Conservation (phyloP, 1,139 yeast genomes). For the Scheffersomyces lignicola region DNA sequence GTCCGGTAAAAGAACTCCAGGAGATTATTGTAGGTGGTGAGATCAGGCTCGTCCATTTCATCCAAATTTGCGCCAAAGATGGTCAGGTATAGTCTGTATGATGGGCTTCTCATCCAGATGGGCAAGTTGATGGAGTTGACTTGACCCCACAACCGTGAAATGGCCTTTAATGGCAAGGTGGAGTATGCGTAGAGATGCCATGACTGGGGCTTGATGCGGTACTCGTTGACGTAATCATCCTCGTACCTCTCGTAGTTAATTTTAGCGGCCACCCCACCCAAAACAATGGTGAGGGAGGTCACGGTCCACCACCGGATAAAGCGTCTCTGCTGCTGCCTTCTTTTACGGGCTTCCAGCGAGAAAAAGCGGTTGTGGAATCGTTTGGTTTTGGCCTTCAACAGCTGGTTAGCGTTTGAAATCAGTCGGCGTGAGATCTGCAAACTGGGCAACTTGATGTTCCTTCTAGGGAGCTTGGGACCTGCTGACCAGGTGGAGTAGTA, state of each 20-base stretch:
- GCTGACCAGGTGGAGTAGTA: slow-evolving; percentile 51
- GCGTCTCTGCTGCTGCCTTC: slow-evolving; percentile 46
- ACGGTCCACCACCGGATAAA: slow-evolving; percentile 71
- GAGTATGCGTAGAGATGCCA: slow-evolving; percentile 91
- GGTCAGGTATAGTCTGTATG: slow-evolving; percentile 74
- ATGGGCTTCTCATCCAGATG: slow-evolving; percentile 82
- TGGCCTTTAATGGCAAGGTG: slow-evolving; percentile 86
- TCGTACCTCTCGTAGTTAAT: slow-evolving; percentile 41
- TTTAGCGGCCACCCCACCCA: slow-evolving; percentile 65
- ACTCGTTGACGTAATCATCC: slow-evolving; percentile 35
- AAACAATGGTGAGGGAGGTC: slow-evolving; percentile 61
- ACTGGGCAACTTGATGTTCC: slow-evolving; percentile 23
- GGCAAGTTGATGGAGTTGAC: slow-evolving; percentile 84
- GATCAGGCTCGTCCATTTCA: slow-evolving; percentile 84
- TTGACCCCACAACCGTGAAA: slow-evolving; percentile 93
- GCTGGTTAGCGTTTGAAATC: slow-evolving; percentile 42
- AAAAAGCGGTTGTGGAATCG: slow-evolving; percentile 43
- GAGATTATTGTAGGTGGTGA: slow-evolving; percentile 71
- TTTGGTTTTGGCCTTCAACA: slow-evolving; percentile 34
- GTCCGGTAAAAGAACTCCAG: slow-evolving; percentile 91
- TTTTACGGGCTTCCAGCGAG: slow-evolving; percentile 43
- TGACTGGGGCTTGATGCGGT: slow-evolving; percentile 62
- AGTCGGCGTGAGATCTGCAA: slow-evolving; percentile 32
- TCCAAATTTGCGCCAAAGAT: slow-evolving; percentile 86
- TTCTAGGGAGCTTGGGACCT: slow-evolving; percentile 19